These are phyloP conservation scores for Martiniozyma abietophila DNA, from an alignment of 805 yeast genomes.

Conservation along the genomic window DNA sequence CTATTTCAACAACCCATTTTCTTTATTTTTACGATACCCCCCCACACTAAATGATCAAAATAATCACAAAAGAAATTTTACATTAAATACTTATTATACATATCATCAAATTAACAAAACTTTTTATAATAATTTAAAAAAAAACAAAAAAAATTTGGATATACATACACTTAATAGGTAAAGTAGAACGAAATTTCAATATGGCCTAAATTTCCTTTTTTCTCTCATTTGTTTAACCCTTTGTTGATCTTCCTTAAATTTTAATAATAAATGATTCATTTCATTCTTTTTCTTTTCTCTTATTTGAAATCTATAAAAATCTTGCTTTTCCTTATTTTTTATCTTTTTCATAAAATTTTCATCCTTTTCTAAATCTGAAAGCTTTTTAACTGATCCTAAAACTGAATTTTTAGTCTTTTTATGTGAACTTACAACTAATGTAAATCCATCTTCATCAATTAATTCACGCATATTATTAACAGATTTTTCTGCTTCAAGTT, in stretches of 20 bases:
- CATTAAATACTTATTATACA: no score
- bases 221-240: conserved; percentile 71
- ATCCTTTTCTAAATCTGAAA: conserved; percentile 22
- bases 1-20: no score
- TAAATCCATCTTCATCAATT: conserved; percentile 93
- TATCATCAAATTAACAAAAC: no score
- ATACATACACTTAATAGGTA: no score
- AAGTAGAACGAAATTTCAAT: conserved; percentile 28
- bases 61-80: no score
- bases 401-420: conserved; percentile 73
- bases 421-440: conserved; percentile 79
- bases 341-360: conserved; percentile 38
- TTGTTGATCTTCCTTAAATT: conserved; percentile 88
- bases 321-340: conserved; percentile 71
- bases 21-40: neutral
- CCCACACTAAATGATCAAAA: no score
- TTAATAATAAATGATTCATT: conserved; percentile 74
- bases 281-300: conserved; percentile 89
- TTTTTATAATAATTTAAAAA: neutral
- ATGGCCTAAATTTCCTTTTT: conserved; percentile 79
- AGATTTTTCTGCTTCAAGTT: conserved; percentile 49
- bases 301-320: conserved; percentile 93
- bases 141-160: neutral
- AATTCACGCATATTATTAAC: conserved; percentile 44
- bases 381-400: conserved; percentile 36